Conservation (phyloP, 495 filamentous ascomycete genomes). For the Aspergillus egyptiacus region DNA sequence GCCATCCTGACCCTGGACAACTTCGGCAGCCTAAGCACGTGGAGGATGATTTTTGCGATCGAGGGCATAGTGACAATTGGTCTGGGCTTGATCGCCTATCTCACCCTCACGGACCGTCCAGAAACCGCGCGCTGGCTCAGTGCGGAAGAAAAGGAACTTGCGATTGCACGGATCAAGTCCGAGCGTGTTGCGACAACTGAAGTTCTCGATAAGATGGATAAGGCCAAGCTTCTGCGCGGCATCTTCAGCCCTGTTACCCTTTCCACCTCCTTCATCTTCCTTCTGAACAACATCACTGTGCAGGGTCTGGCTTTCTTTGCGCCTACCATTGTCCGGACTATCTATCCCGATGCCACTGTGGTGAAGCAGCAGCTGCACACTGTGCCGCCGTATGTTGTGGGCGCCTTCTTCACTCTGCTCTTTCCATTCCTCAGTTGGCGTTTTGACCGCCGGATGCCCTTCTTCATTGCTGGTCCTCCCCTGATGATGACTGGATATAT, state of each 20-base stretch:
- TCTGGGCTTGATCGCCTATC: conserved; percentile 51
- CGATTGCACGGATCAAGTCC: conserved; percentile 53
- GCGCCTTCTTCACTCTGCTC: conserved; percentile 58
- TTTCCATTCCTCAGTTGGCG: conserved; percentile 57
- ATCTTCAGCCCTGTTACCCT: conserved; percentile 49
- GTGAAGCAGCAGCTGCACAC: conserved; percentile 60
- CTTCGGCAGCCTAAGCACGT: conserved; percentile 46
- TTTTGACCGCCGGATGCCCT: conserved; percentile 45
- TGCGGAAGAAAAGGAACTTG: conserved; percentile 59
- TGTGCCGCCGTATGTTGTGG: conserved; percentile 66
- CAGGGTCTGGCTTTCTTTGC: conserved; percentile 62
- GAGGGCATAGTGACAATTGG: conserved; percentile 66
- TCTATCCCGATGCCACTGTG: conserved; percentile 49
- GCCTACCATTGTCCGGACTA: conserved; percentile 63
- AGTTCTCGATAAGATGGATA: conserved; percentile 49
- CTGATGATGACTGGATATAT: conserved; percentile 64
- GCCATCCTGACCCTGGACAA: conserved; percentile 43
- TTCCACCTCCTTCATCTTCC: conserved; percentile 42
- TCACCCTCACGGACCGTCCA: conserved; percentile 61
- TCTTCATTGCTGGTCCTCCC: conserved; percentile 42
- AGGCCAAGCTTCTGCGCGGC: conserved; percentile 38
- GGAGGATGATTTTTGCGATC: conserved; percentile 71
- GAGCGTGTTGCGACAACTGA: conserved; percentile 61
- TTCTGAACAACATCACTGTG: conserved; percentile 52
- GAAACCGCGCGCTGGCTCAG: conserved; percentile 59